Evolutionary conservation across 2,329 filamentous ascomycete species (phyloP), one percentile per base, ranked within the genome.

Genomic region (Neonectria magnoliae): DNA sequence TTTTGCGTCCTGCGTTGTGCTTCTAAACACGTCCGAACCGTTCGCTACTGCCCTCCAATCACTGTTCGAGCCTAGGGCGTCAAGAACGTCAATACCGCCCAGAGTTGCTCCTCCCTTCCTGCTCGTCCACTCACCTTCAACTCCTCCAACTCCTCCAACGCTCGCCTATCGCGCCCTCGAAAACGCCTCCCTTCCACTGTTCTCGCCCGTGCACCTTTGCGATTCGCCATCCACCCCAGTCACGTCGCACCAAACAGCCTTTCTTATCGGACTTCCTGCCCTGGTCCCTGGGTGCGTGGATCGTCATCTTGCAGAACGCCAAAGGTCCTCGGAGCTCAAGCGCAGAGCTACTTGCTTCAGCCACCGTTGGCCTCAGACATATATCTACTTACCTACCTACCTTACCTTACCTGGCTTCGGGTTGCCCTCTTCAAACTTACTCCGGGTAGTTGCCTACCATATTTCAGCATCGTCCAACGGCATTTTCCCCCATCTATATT

Each of bases 161-260:
- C 38, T 48, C 59, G 48, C 63, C 54, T 52, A 62, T 65, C 48
- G 54, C 59, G 48, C 55, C 59, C 51, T 65, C 63, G 8, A 45
- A 57, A 60, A 48, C 45, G 36, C 45, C 38, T 38, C 25, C 18
- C 16, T 57, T 25, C 18, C 33, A n/a, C 36, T 48, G 8, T 54
- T 27, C 47, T 48, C 55, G 36, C 59, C 45, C 56, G 63, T 59
- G 63, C 54, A 25, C 55, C 16, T 22, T 57, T 54, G 58, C 54
- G 50, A 65, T 44, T 50, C 52, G 52, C 47, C 54, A 45, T 44
- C 48, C 14, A 45, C 48, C 56, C 61, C 22, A 42, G 18, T 50
- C 33, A 31, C 57, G 50, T 13, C 50, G 31, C 25, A 59, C 55
- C 55, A 29, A 31, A 29, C 22, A 52, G 47, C n/a, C 48, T 57